These are phyloP conservation scores for Plicaturopsis crispa DNA, from an alignment of 768 basidiomycete genomes.

Conservation along the genomic window DNA sequence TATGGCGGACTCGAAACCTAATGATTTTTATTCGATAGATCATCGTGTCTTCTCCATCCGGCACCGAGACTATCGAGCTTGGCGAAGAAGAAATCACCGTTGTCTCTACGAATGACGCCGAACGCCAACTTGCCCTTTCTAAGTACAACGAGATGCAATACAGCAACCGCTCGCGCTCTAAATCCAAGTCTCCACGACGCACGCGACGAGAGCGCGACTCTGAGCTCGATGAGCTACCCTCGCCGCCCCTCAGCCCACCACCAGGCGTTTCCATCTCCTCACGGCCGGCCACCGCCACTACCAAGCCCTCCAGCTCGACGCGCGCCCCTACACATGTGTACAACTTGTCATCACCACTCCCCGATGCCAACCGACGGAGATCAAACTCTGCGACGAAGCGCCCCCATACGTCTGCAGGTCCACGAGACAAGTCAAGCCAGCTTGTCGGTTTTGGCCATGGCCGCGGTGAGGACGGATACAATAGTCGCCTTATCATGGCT, in stretches of 20 bases:
- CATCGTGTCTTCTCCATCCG: conserved; percentile 32
- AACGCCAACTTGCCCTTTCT: conserved; percentile 56
- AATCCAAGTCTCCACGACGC: conserved; percentile 51
- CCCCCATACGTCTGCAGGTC: conserved; percentile 73
- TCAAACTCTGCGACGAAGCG: conserved; percentile 32
- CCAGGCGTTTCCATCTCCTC: conserved; percentile 3
- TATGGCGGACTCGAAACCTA: not conserved
- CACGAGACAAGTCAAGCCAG: conserved; percentile 42
- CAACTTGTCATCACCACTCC: conserved; percentile 13
- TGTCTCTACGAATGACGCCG: conserved; percentile 63
- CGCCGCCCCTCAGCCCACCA: conserved; percentile 30
- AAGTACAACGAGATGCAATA: conserved; percentile 43
- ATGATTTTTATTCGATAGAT: conserved; percentile 28
- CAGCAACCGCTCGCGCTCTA: conserved; percentile 26
- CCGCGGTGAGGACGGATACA: not conserved
- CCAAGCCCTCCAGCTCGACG: conserved; percentile 2
- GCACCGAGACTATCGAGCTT: conserved; percentile 63
- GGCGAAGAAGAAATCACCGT: conserved; percentile 59
- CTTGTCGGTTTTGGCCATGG: conserved; percentile 9
- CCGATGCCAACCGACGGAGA: conserved; percentile 16
- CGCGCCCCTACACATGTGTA: conserved; percentile 4
- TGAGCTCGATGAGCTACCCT: conserved; percentile 22
- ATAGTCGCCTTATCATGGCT: not conserved
- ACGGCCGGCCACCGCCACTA: conserved; percentile 4
- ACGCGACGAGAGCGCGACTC: conserved; percentile 22